Percentiles rank a stretch among this genome's conserved stretches.
Conservation (phyloP, 768 basidiomycete genomes). For the Phanerochaete carnosa region DNA sequence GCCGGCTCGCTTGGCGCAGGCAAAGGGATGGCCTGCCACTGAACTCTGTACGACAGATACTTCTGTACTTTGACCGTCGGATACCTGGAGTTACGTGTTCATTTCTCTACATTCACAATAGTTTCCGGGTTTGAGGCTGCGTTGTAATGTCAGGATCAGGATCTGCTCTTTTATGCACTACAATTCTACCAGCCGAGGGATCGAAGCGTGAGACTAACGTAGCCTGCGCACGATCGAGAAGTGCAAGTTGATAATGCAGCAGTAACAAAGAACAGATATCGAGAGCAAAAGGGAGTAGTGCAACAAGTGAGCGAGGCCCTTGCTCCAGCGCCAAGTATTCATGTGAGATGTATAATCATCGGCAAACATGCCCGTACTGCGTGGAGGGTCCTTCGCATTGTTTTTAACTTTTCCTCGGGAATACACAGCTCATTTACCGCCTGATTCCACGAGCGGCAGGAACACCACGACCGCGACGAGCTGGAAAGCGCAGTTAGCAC, state of each 20-base stretch:
- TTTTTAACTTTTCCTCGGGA: background rate
- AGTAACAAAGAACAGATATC: conserved; percentile 12
- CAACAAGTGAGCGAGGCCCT: background rate
- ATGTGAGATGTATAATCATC: background rate
- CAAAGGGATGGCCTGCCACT: conserved; percentile 84
- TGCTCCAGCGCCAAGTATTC: background rate
- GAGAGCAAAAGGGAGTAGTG: background rate
- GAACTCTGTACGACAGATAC: conserved; percentile 12
- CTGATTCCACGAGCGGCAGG: conserved; percentile 76
- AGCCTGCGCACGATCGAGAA: background rate
- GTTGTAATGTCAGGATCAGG: too few relatives aligned
- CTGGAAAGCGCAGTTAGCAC: conserved; percentile 35
- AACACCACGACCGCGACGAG: conserved; percentile 85
- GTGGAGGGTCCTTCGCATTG: background rate
- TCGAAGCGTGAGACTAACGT: background rate
- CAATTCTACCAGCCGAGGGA: background rate
- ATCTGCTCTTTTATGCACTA: background rate
- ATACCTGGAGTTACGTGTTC: too few relatives aligned
- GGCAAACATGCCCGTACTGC: background rate
- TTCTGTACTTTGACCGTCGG: too few relatives aligned
- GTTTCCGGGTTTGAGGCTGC: too few relatives aligned
- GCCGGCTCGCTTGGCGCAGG: conserved; percentile 34
- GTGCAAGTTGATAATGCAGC: conserved; percentile 6
- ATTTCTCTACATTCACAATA: too few relatives aligned
- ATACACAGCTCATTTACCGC: conserved; percentile 43